These are phyloP conservation scores for Rutstroemia sp. DNA, from an alignment of 2,329 filamentous ascomycete genomes.

Conservation along the genomic window DNA sequence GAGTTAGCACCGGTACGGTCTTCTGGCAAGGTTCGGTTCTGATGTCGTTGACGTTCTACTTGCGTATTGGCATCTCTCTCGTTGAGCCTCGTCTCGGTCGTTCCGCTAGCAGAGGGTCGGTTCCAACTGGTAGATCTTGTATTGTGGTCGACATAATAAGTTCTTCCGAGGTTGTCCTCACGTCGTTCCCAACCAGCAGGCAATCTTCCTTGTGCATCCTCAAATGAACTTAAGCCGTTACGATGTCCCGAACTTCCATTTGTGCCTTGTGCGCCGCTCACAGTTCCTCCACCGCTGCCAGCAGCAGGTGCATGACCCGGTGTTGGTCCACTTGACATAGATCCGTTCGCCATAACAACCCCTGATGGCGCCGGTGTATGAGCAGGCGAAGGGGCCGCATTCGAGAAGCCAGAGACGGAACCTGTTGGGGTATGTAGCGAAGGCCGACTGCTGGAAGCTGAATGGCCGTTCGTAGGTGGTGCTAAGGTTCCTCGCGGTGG, in stretches of 20 bases:
- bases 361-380: constrained; percentile 24
- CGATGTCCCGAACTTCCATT: constrained; percentile 20
- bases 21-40: constrained; percentile 91
- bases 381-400: constrained; percentile 30
- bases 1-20: constrained; percentile 92
- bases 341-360: constrained; percentile 26
- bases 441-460: constrained; percentile 19
- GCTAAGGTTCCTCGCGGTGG: constrained; percentile 49
- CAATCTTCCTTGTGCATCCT: constrained; percentile 88
- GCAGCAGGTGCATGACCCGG: constrained; percentile 29
- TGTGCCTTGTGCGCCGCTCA: constrained; percentile 15
- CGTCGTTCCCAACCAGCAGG: constrained; percentile 93
- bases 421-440: constrained; percentile 27
- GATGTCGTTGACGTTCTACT: constrained; percentile 85
- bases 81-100: constrained; percentile 65
- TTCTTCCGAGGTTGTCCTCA: constrained; percentile 89
- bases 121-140: constrained; percentile 96
- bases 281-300: constrained; percentile 24
- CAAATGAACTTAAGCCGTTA: constrained; percentile 78
- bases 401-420: constrained; percentile 23
- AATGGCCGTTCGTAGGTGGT: constrained; percentile 22
- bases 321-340: constrained; percentile 24
- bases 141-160: constrained; percentile 98
- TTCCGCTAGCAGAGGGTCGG: constrained; percentile 72
- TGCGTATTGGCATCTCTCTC: constrained; percentile 87